phyloP scores from a whole-genome alignment of 179 eudicot genomes.

The Vitellaria paradoxa region DNA sequence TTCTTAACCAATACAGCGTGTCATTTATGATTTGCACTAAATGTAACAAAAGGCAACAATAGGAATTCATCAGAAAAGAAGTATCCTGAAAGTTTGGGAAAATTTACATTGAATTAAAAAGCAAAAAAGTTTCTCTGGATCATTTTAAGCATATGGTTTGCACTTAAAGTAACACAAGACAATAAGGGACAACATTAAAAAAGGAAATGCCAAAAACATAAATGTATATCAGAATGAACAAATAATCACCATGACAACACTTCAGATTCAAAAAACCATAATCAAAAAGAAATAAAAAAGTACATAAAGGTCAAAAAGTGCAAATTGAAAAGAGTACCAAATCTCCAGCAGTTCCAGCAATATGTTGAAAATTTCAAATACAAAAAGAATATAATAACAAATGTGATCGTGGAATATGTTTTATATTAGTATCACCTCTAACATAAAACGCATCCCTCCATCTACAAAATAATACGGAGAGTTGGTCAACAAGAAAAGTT shows the following conservation, averaged over 20 bases:
- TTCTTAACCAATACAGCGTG: neutral
- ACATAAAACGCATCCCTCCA: slow-evolving; percentile 95
- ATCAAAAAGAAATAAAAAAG: too few relatives aligned
- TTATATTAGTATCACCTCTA: slow-evolving; percentile 59
- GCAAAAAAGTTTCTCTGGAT: neutral
- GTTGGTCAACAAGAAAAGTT: slow-evolving; percentile 92
- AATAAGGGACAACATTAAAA: neutral
- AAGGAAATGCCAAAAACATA: neutral
- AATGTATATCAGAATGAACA: neutral
- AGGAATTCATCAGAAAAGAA: neutral
- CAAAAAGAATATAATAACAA: slow-evolving; percentile 2
- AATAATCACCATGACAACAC: neutral
- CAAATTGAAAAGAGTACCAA: slow-evolving; percentile 1
- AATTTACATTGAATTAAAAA: neutral
- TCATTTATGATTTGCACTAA: neutral
- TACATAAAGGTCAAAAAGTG: neutral
- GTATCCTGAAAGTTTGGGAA: neutral
- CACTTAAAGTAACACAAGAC: neutral
- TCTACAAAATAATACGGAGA: slow-evolving; percentile 97
- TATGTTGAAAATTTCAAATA: slow-evolving; percentile 1
- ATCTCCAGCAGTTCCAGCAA: slow-evolving; percentile 11
- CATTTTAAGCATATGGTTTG: neutral
- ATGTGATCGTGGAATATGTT: neutral
- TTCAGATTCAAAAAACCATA: neutral
- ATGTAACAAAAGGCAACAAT: neutral